Evolutionary conservation across 306 rosid genomes (phyloP), one percentile per base, ranked within the genome.

Genomic region (Cicer pinnatifidum): DNA sequence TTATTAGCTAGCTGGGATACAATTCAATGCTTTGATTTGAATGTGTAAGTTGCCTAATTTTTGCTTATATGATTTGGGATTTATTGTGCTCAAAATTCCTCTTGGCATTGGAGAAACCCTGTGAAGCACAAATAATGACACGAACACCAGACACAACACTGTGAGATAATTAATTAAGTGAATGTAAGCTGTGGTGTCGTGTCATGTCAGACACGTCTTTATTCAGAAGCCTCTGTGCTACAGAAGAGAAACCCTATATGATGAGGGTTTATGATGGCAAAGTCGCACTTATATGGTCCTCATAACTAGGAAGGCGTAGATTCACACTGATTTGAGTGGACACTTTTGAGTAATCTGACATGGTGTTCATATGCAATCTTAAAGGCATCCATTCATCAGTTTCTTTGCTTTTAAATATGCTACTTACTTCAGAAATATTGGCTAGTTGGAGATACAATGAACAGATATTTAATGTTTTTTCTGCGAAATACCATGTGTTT

Each of bases 341-440:
- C 17, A 28, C 13, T 4, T 48, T 48, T 48, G 53, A 48, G 53
- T 48, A 11, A 48, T 17, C 53, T 48, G 15, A 43, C 11, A 4
- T 2, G 9, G 53, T 19, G 11, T 65, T 16, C 54, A 17, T 44
- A 17, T 43, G 53, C 16, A 41, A 16, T 10, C 28, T 45, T 66
- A 9, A 69, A 48, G 8, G 61, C 74, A 50, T 35, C 38, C 45
- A 28, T 46, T 67, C 19, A 8, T 47, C 45, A 51, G 47, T 38
- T 69, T 16, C 47, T 69, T 64, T 64, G 70, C 9, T 11, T 47
- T n/a, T 50, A 48, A 50, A 35, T 69, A 35, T 39, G 60, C 60
- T 33, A 11, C 33, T 33, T 13, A 35, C 33, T 69, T 51, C 38
- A 35, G 75, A 35, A 69, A 50, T 40, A 38, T 28, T 52, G 64